phyloP scores from a whole-genome alignment of 352 stramenopile genomes.

The Globisporangium nodosum region DNA sequence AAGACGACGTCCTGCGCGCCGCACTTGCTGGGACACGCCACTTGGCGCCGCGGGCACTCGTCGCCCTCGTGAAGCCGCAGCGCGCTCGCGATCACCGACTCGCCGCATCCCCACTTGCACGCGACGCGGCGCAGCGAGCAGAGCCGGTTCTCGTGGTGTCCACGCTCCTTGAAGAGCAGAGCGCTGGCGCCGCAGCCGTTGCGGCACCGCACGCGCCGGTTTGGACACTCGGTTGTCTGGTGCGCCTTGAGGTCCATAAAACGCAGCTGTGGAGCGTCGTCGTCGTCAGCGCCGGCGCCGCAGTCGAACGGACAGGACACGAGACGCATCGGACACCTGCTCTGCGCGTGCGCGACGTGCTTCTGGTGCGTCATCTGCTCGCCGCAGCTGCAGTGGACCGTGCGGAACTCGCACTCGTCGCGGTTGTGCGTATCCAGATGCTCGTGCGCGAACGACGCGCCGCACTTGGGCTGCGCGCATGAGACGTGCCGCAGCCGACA shows the following conservation, averaged over 20 bases:
- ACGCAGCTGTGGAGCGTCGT: constrained; percentile 10
- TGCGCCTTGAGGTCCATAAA: constrained; percentile 46
- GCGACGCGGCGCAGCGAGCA: constrained; percentile 46
- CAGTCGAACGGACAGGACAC: constrained; percentile 53
- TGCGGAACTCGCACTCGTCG: constrained; percentile 40
- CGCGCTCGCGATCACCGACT: constrained; percentile 33
- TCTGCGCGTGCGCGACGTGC: constrained; percentile 33
- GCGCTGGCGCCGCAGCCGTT: constrained; percentile 49
- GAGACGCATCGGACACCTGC: constrained; percentile 36
- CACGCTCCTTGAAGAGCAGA: constrained; percentile 35
- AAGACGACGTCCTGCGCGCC: constrained; percentile 23
- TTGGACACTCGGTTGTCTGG: constrained; percentile 30
- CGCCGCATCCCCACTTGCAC: constrained; percentile 57
- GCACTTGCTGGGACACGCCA: constrained; percentile 53
- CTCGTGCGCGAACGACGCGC: constrained; percentile 13
- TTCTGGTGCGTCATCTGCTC: constrained; percentile 54
- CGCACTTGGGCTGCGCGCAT: constrained; percentile 53
- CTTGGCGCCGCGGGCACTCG: constrained; percentile 44
- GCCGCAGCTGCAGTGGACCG: constrained; percentile 43
- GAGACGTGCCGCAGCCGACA: constrained; percentile 34
- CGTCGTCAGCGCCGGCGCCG: background rate
- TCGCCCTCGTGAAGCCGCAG: constrained; percentile 42
- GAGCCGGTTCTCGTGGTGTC: constrained; percentile 31
- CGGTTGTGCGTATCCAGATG: constrained; percentile 23
- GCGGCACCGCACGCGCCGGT: constrained; percentile 57